These are phyloP conservation scores for Breviolum minutum DNA, from an alignment of 73 alveolate species.

Conservation along the genomic window DNA sequence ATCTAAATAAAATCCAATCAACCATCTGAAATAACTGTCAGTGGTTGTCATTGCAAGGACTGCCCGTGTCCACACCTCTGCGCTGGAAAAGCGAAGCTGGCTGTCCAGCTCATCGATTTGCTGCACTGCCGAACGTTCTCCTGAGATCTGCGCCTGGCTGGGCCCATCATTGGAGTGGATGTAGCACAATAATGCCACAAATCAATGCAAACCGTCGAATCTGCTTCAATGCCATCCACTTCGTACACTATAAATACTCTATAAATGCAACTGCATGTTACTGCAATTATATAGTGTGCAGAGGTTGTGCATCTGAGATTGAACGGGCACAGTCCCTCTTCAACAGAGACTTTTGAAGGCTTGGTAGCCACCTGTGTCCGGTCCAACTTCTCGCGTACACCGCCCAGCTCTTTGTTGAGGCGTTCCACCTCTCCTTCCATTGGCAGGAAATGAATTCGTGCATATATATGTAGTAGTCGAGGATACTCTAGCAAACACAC, in stretches of 20 bases:
- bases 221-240: background rate
- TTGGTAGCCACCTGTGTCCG: slow-evolving; percentile 23
- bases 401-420: slow-evolving; percentile 36
- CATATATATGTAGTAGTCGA: too few species aligned
- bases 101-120: slow-evolving; percentile 88
- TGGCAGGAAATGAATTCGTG: too few species aligned
- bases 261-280: too few species aligned
- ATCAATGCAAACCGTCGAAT: background rate
- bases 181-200: background rate
- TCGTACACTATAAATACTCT: too few species aligned
- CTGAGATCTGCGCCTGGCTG: slow-evolving; percentile 58
- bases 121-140: slow-evolving; percentile 77
- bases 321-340: background rate
- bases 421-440: slow-evolving; percentile 69
- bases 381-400: slow-evolving; percentile 65
- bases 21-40: too few species aligned
- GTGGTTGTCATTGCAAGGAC: background rate
- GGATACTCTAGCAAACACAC: too few species aligned
- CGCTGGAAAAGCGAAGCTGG: slow-evolving; percentile 33
- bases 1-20: too few species aligned
- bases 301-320: too few species aligned
- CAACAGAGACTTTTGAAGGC: background rate
- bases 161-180: too few species aligned
- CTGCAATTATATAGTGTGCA: too few species aligned
- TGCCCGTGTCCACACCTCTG: background rate